A percentile compares a stretch with the other conserved stretches of the same genome.
Conservation (phyloP, 1,284 basidiomycete genomes). For the Ganoderma resinaceum region DNA sequence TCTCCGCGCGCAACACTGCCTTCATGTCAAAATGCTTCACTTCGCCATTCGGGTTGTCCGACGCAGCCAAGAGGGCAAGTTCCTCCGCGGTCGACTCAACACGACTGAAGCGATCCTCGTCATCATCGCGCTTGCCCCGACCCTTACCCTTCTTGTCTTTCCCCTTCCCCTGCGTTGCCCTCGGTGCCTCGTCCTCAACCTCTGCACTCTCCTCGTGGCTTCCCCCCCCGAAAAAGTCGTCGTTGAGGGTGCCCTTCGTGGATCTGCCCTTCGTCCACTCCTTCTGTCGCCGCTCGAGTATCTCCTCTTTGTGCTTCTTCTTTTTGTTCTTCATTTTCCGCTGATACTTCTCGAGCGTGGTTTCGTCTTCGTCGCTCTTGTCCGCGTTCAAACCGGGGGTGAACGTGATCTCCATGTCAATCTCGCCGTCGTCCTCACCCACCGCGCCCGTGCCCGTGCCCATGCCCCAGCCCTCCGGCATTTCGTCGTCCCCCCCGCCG, state of each 20-base stretch:
- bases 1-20: constrained; percentile 89
- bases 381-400: constrained; percentile 76
- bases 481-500: constrained; percentile 63
- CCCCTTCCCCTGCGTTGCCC: constrained; percentile 22
- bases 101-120: constrained; percentile 25
- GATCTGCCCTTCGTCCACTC: constrained; percentile 37
- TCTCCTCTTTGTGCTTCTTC: constrained; percentile 78
- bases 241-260: constrained; percentile 43
- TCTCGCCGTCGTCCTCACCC: constrained; percentile 54
- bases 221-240: constrained; percentile 79
- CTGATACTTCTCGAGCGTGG: constrained; percentile 86
- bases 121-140: constrained; percentile 20
- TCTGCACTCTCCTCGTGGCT: constrained; percentile 50
- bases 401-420: constrained; percentile 95
- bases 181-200: constrained; percentile 33
- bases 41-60: constrained; percentile 61
- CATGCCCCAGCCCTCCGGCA: constrained; percentile 85
- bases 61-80: constrained; percentile 67
- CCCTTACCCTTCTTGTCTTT: constrained; percentile 33
- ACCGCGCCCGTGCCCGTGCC: constrained; percentile 44
- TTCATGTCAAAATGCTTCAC: constrained; percentile 92
- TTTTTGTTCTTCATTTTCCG: constrained; percentile 88
- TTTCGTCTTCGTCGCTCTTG: constrained; percentile 72
- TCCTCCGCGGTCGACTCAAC: constrained; percentile 61
- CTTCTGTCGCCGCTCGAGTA: constrained; percentile 60